Percentiles rank a stretch among this genome's conserved stretches.
phyloP scores from a whole-genome alignment of 2,329 filamentous ascomycete genomes.

The Colletotrichum salicis region DNA sequence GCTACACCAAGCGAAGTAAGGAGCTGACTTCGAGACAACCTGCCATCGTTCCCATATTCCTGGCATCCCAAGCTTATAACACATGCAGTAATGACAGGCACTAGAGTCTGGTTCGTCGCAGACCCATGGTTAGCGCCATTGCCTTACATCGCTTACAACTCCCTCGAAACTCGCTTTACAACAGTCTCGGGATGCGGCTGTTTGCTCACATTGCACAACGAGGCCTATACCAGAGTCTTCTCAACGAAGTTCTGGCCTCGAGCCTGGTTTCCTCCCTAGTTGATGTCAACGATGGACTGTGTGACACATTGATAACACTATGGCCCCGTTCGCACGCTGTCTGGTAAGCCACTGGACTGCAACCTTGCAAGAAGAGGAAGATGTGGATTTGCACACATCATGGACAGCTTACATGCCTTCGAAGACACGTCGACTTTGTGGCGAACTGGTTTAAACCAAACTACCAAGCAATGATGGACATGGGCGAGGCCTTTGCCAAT shows the following conservation, averaged over 20 bases:
- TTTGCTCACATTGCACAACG: neutral
- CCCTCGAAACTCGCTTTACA: conserved; percentile 2
- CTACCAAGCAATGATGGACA: neutral
- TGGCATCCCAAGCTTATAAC: conserved; percentile 38
- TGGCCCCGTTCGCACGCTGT: neutral
- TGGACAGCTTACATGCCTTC: no score
- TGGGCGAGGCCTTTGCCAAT: neutral
- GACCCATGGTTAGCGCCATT: conserved; percentile 35
- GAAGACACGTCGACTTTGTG: neutral
- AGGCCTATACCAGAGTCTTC: neutral
- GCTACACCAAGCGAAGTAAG: neutral
- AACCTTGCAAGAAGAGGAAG: neutral
- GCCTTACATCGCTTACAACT: conserved; percentile 17
- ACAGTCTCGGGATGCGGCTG: neutral
- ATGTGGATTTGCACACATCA: neutral
- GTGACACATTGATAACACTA: neutral
- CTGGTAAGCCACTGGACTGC: no score
- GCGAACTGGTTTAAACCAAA: neutral
- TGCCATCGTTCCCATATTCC: conserved; percentile 37
- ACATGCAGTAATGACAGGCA: conserved; percentile 37
- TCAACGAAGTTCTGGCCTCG: neutral
- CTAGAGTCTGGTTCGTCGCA: conserved; percentile 25
- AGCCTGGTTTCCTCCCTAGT: neutral
- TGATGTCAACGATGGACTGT: neutral
- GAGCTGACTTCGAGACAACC: conserved; percentile 22